Conservation (phyloP, 257 asterid species). For the Capsicum baccatum region DNA sequence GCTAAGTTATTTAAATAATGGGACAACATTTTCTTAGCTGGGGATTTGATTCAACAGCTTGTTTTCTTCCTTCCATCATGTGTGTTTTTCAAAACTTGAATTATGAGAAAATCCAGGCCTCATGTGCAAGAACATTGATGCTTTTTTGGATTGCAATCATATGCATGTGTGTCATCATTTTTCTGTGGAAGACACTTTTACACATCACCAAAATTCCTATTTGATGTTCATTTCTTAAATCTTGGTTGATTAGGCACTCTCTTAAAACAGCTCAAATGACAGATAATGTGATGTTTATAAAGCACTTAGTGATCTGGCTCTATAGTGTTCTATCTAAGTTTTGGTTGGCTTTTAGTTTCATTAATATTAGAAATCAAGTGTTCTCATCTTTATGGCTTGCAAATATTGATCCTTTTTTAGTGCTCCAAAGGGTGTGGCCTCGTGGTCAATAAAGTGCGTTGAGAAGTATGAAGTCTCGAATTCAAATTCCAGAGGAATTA, state of each 20-base stretch:
- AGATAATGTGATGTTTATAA: slow-evolving; percentile 12
- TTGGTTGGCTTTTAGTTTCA: slow-evolving; percentile 1
- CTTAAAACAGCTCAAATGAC: slow-evolving; percentile 8
- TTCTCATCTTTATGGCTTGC: background rate
- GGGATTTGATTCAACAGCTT: slow-evolving; percentile 51
- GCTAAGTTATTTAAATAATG: slow-evolving; percentile 32
- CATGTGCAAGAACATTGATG: slow-evolving; percentile 35
- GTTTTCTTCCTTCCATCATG: slow-evolving; percentile 36
- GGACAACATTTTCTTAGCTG: slow-evolving; percentile 58
- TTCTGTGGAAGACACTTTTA: slow-evolving; percentile 22
- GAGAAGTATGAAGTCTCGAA: too few relatives aligned
- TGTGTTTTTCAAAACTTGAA: slow-evolving; percentile 32
- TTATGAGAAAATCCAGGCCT: slow-evolving; percentile 27
- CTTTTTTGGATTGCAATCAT: slow-evolving; percentile 26
- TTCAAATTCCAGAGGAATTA: too few relatives aligned
- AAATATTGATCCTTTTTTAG: background rate
- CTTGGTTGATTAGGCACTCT: background rate
- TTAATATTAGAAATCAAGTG: background rate
- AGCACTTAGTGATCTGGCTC: slow-evolving; percentile 13
- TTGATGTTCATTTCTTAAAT: background rate
- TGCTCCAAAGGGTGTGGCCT: background rate
- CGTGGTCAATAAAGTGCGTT: background rate
- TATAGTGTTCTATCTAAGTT: background rate
- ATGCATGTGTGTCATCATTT: slow-evolving; percentile 24
- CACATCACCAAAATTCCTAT: slow-evolving; percentile 24